These are phyloP conservation scores for Paraglomus brasilianum DNA, from an alignment of 192 early-diverging fungal species.

Conservation along the genomic window DNA sequence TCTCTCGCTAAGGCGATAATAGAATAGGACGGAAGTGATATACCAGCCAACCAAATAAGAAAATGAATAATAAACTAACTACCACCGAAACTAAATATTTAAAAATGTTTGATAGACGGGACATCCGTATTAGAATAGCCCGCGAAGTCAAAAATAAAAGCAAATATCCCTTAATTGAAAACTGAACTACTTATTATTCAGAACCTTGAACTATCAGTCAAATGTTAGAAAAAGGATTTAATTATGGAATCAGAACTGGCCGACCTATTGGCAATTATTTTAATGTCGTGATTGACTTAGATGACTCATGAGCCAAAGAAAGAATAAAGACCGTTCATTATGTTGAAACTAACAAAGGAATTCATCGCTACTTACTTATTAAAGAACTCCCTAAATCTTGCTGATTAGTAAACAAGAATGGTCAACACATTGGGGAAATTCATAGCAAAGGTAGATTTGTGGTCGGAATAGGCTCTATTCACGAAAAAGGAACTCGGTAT, in stretches of 20 bases:
- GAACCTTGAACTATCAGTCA: no score
- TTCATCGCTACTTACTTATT: not conserved
- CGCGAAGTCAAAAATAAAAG: not conserved
- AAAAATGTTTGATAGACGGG: no score
- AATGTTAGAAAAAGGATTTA: no score
- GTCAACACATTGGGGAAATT: not conserved
- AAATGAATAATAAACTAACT: not conserved
- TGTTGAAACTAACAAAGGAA: not conserved
- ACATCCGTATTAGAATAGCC: no score
- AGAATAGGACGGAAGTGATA: no score
- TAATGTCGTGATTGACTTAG: not conserved
- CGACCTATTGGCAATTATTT: not conserved
- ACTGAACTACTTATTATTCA: not conserved
- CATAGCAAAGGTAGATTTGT: not conserved
- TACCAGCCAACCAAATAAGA: no score
- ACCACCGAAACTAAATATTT: constrained; percentile 5
- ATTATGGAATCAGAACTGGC: not conserved
- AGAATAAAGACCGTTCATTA: not conserved
- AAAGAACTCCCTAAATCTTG: not conserved
- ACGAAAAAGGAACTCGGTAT: not conserved
- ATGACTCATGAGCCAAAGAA: not conserved
- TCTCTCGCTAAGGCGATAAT: no score
- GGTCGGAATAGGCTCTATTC: not conserved
- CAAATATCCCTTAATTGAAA: not conserved
- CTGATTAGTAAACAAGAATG: not conserved